Percentiles rank a stretch among this genome's conserved stretches.
Conservation (phyloP, 495 filamentous ascomycete species). For the Lichina pygmaea region DNA sequence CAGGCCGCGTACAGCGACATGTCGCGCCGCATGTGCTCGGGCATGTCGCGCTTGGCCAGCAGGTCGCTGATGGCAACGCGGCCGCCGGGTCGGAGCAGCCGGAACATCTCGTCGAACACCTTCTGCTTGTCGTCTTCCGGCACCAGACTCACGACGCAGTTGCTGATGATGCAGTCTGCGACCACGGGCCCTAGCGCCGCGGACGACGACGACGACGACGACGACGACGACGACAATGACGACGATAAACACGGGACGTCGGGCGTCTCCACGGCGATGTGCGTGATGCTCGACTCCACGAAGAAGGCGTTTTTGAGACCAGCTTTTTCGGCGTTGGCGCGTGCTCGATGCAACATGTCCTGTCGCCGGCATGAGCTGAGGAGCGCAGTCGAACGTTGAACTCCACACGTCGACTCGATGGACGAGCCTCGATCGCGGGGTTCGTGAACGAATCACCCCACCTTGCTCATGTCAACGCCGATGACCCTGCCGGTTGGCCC, state of each 20-base stretch:
- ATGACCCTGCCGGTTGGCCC: conserved; percentile 25
- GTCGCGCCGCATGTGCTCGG: conserved; percentile 18
- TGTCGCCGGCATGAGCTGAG: conserved; percentile 4
- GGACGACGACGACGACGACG: conserved; percentile 15
- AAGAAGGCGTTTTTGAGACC: conserved; percentile 20
- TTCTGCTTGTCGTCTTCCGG: conserved; percentile 24
- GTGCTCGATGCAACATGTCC: conserved; percentile 30
- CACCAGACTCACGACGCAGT: conserved; percentile 41
- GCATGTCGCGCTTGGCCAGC: conserved; percentile 23
- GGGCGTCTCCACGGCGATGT: no score
- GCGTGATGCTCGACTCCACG: conserved; percentile 24
- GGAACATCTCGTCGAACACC: conserved; percentile 32
- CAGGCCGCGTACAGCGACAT: conserved; percentile 32
- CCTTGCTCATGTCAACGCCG: conserved; percentile 42
- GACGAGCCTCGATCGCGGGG: not conserved
- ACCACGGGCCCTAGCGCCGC: conserved; percentile 4
- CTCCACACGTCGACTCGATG: not conserved
- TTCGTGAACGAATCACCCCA: conserved; percentile 4
- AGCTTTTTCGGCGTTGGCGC: conserved; percentile 16
- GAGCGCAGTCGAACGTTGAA: not conserved
- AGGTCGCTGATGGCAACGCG: conserved; percentile 40
- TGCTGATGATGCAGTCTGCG: conserved; percentile 33
- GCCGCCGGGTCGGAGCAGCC: conserved; percentile 32
- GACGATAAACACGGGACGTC: no score
- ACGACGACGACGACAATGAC: no score